These are phyloP conservation scores for Brettanomyces sp. DNA, from an alignment of 805 yeast species.

Conservation along the genomic window DNA sequence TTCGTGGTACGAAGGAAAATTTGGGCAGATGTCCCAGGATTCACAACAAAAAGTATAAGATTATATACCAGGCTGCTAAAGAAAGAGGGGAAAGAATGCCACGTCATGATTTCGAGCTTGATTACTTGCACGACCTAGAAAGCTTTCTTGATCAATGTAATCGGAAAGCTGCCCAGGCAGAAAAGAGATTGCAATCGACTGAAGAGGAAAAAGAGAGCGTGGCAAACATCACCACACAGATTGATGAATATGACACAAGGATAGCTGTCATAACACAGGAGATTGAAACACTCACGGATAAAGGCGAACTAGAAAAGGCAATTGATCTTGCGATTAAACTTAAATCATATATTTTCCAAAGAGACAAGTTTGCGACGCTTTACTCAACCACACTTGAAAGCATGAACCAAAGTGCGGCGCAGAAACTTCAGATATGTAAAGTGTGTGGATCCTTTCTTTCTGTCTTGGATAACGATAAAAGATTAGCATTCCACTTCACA, in stretches of 20 bases:
- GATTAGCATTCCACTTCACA: constrained; percentile 81
- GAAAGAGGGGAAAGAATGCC: constrained; percentile 29
- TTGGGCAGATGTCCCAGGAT: constrained; percentile 70
- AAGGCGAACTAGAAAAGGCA: constrained; percentile 42
- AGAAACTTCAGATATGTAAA: constrained; percentile 82
- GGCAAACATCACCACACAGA: constrained; percentile 29
- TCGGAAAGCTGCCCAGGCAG: constrained; percentile 51
- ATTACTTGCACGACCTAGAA: constrained; percentile 36
- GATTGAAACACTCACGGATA: constrained; percentile 40
- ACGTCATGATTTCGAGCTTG: constrained; percentile 33
- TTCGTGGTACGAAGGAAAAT: constrained; percentile 73
- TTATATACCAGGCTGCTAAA: constrained; percentile 52
- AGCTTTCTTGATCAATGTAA: constrained; percentile 60
- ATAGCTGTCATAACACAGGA: constrained; percentile 65
- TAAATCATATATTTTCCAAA: constrained; percentile 34
- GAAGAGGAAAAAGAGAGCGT: constrained; percentile 40
- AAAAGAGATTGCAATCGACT: constrained; percentile 58
- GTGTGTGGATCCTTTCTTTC: constrained; percentile 86
- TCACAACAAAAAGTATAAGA: constrained; percentile 65
- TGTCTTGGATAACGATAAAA: constrained; percentile 74
- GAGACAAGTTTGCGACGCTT: constrained; percentile 44
- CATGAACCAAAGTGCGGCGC: constrained; percentile 79
- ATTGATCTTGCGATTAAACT: constrained; percentile 39
- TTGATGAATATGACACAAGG: constrained; percentile 52
- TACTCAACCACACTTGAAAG: constrained; percentile 58